These are phyloP conservation scores for Paecilomyces sp. DNA, from an alignment of 2,329 filamentous ascomycete species.

Conservation along the genomic window DNA sequence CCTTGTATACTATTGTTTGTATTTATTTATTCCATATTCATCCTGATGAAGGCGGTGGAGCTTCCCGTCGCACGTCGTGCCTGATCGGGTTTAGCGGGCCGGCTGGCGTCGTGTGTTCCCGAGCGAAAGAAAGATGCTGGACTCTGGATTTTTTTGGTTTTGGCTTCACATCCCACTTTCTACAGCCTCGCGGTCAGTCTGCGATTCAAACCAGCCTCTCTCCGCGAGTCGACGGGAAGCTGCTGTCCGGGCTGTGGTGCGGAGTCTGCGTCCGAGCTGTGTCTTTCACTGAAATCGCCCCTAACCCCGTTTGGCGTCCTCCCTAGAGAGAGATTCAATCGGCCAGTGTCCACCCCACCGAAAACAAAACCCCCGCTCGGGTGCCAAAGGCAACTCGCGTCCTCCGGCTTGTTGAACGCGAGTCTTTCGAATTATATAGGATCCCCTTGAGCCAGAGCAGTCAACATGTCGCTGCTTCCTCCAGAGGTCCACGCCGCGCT, in stretches of 20 bases:
- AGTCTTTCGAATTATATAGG: not conserved
- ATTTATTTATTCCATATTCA: not conserved
- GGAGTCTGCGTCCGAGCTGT: slow-evolving; percentile 14
- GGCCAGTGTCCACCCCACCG: slow-evolving; percentile 15
- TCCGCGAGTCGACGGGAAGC: slow-evolving; percentile 7
- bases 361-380: slow-evolving; percentile 16
- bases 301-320: slow-evolving; percentile 7
- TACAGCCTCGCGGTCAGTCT: not conserved
- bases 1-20: not conserved
- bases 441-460: slow-evolving; percentile 10
- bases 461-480: slow-evolving; percentile 74
- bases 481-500: slow-evolving; percentile 79
- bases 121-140: slow-evolving; percentile 1
- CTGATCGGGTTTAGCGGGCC: not conserved
- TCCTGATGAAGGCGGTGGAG: not conserved
- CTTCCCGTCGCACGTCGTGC: not conserved
- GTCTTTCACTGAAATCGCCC: slow-evolving; percentile 9
- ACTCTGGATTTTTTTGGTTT: slow-evolving; percentile 6
- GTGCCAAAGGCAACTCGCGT: slow-evolving; percentile 2
- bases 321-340: not conserved
- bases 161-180: slow-evolving; percentile 9
- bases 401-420: not conserved
- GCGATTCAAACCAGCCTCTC: slow-evolving; percentile 8
- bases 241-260: slow-evolving; percentile 16
- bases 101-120: slow-evolving; percentile 2